Percentiles rank a stretch among this genome's conserved stretches.
phyloP scores from a whole-genome alignment of 2,329 filamentous ascomycete species.

The Neurospora sp. region DNA sequence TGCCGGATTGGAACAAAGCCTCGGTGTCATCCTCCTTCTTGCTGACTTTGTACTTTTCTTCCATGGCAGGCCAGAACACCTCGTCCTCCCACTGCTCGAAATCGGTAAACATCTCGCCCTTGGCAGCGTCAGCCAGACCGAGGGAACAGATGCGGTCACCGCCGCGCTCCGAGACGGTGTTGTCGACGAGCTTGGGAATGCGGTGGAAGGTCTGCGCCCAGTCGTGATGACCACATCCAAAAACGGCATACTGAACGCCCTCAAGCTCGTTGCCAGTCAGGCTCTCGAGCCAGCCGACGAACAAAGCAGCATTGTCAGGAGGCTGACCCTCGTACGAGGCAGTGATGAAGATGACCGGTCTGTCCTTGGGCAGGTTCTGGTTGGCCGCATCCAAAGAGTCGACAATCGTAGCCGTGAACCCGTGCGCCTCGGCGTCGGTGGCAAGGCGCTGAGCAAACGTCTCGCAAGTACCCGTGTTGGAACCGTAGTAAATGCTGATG shows the following conservation, averaged over 20 bases:
- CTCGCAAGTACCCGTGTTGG: slow-evolving; percentile 68
- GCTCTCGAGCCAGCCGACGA: slow-evolving; percentile 55
- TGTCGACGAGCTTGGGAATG: slow-evolving; percentile 54
- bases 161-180: slow-evolving; percentile 40
- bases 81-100: slow-evolving; percentile 60
- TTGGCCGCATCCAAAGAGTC: slow-evolving; percentile 53
- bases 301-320: slow-evolving; percentile 60
- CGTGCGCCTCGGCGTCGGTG: slow-evolving; percentile 46
- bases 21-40: slow-evolving; percentile 20
- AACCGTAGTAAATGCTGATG: slow-evolving; percentile 62
- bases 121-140: slow-evolving; percentile 50
- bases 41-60: slow-evolving; percentile 27
- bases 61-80: slow-evolving; percentile 39
- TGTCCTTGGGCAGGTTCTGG: slow-evolving; percentile 47
- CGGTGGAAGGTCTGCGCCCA: slow-evolving; percentile 56
- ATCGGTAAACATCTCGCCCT: slow-evolving; percentile 56
- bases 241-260: slow-evolving; percentile 56
- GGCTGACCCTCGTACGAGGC: slow-evolving; percentile 68
- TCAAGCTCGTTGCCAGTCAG: slow-evolving; percentile 41
- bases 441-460: slow-evolving; percentile 55
- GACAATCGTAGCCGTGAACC: slow-evolving; percentile 46
- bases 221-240: slow-evolving; percentile 51
- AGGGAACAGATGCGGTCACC: slow-evolving; percentile 35
- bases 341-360: slow-evolving; percentile 57
- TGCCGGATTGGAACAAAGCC: slow-evolving; percentile 12